A percentile compares a stretch with the other conserved stretches of the same genome.
phyloP scores from a whole-genome alignment of 1,139 yeast species.

The Blastobotrys apis region DNA sequence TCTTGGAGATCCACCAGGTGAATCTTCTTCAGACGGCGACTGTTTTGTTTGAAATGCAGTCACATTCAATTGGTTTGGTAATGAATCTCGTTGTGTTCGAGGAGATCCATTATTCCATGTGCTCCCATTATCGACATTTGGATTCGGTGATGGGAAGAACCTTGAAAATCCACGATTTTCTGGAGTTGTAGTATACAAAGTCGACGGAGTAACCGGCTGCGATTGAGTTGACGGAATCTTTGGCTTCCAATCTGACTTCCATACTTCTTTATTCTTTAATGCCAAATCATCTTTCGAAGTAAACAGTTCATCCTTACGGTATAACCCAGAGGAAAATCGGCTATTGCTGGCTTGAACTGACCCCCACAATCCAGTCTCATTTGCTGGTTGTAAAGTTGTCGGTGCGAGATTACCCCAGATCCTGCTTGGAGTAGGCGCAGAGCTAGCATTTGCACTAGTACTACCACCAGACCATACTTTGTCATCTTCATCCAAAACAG shows the following conservation, averaged over 20 bases:
- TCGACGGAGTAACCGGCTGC: conserved; percentile 11
- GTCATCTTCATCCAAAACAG: conserved; percentile 16
- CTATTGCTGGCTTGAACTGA: conserved; percentile 11
- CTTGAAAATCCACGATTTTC: conserved; percentile 14
- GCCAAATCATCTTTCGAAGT: conserved; percentile 13
- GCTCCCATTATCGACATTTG: conserved; percentile 10
- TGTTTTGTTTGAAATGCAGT: neutral
- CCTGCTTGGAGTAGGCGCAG: conserved; percentile 5
- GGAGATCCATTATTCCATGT: conserved; percentile 6
- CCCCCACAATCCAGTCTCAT: conserved; percentile 12
- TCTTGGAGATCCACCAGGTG: neutral
- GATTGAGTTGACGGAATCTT: conserved; percentile 11
- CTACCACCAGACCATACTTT: conserved; percentile 8
- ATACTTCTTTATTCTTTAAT: neutral
- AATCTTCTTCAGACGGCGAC: neutral
- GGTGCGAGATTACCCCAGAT: conserved; percentile 8
- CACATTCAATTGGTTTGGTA: neutral
- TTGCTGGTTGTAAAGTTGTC: too few relatives aligned
- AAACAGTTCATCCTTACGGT: conserved; percentile 10
- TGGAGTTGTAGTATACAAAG: conserved; percentile 6
- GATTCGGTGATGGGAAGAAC: conserved; percentile 18
- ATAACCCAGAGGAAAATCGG: conserved; percentile 12
- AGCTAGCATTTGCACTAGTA: conserved; percentile 1
- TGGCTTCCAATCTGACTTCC: conserved; percentile 6
- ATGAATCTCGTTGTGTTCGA: conserved; percentile 2